A percentile compares a stretch with the other conserved stretches of the same genome.
phyloP scores from a whole-genome alignment of 345 rosid species.

The Eucalyptus sp. region DNA sequence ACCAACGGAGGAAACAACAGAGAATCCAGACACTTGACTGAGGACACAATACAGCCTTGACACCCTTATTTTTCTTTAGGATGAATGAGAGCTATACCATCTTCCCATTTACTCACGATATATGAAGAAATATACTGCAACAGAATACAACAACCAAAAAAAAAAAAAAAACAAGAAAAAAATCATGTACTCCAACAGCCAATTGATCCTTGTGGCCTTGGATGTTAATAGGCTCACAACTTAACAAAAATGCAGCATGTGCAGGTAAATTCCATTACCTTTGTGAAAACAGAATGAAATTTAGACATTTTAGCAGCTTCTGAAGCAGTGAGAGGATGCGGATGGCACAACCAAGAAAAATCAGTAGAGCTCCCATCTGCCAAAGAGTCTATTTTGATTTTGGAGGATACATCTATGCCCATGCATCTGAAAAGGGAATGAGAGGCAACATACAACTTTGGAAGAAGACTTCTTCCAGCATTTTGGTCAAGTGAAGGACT shows the following conservation, averaged over 20 bases:
- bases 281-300: slow-evolving; percentile 31
- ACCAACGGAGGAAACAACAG: neutral
- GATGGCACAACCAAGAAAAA: slow-evolving; percentile 3
- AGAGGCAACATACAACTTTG: slow-evolving; percentile 51
- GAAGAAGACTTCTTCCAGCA: slow-evolving; percentile 33
- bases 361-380: slow-evolving; percentile 9
- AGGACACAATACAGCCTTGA: neutral
- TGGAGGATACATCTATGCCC: slow-evolving; percentile 14
- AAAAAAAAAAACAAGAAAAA: neutral
- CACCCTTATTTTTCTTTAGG: neutral
- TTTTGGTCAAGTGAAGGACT: slow-evolving; percentile 20
- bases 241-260: neutral
- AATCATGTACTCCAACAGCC: neutral
- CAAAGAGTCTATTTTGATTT: slow-evolving; percentile 1
- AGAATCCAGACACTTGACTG: neutral
- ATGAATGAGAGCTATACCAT: neutral
- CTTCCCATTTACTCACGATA: neutral
- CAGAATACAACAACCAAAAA: neutral
- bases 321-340: slow-evolving; percentile 9
- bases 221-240: neutral
- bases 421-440: slow-evolving; percentile 47
- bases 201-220: neutral
- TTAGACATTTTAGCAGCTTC: slow-evolving; percentile 44
- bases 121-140: neutral
- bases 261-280: slow-evolving; percentile 22